A percentile compares a stretch with the other conserved stretches of the same genome.
These are phyloP conservation scores for Lentinula guzmanii DNA, from an alignment of 768 basidiomycete species.

Conservation along the genomic window DNA sequence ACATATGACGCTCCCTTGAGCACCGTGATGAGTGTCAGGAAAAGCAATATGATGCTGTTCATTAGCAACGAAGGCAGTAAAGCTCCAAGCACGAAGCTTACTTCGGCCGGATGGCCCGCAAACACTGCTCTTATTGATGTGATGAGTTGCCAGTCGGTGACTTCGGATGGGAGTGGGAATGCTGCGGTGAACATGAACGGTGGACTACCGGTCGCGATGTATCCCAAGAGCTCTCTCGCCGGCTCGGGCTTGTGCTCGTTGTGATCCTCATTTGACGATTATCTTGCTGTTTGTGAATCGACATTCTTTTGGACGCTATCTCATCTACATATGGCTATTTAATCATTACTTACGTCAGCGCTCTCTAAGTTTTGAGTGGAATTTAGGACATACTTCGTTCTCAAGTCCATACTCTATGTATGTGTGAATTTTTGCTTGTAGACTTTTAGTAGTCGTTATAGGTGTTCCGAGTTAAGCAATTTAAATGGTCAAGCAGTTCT, in stretches of 20 bases:
- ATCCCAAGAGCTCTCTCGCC: background rate
- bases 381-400: too few relatives aligned
- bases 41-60: conserved; percentile 42
- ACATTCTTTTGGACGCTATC: background rate
- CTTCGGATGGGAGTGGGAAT: conserved; percentile 33
- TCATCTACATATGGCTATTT: too few relatives aligned
- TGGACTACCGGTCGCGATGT: conserved; percentile 32
- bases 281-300: background rate
- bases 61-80: conserved; percentile 31
- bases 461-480: too few relatives aligned
- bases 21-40: background rate
- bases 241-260: background rate
- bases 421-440: too few relatives aligned
- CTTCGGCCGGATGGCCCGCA: conserved; percentile 42
- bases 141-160: conserved; percentile 37
- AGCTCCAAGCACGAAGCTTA: conserved; percentile 47
- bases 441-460: too few relatives aligned
- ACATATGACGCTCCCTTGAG: background rate
- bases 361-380: too few relatives aligned
- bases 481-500: too few relatives aligned
- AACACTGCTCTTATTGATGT: conserved; percentile 43
- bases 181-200: conserved; percentile 28
- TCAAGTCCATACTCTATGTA: too few relatives aligned
- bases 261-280: background rate
- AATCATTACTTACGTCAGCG: too few relatives aligned